Evolutionary conservation across 768 basidiomycete genomes (phyloP).

Genomic region (Panus rudis): DNA sequence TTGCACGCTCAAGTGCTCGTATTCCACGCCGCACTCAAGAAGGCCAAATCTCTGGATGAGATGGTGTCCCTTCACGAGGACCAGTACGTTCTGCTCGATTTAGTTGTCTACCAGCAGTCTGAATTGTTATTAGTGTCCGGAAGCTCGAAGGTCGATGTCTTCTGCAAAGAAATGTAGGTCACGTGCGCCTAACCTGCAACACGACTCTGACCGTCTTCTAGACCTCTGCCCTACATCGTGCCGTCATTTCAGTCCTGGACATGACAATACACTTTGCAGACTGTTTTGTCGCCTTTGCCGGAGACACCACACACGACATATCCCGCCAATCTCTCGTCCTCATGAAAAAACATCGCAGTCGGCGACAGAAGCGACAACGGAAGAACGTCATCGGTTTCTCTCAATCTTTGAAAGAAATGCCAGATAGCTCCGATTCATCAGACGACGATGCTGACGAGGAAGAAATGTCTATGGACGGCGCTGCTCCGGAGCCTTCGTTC

Average conservation of each 20-base stretch:
- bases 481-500: constrained; percentile 31
- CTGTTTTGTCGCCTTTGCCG: constrained; percentile 52
- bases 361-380: constrained; percentile 46
- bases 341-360: constrained; percentile 55
- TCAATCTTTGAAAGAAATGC: constrained; percentile 24
- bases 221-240: constrained; percentile 59
- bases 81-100: constrained; percentile 42
- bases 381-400: constrained; percentile 60
- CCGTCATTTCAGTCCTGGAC: constrained; percentile 65
- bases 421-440: constrained; percentile 32
- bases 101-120: not conserved
- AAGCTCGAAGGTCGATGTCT: constrained; percentile 58
- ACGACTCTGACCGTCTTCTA: constrained; percentile 21
- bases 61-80: constrained; percentile 64
- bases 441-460: constrained; percentile 35
- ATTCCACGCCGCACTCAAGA: constrained; percentile 50
- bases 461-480: too few species aligned
- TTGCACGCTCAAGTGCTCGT: constrained; percentile 53
- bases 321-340: constrained; percentile 40
- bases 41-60: constrained; percentile 64
- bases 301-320: constrained; percentile 54
- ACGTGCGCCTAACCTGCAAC: not conserved
- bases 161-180: constrained; percentile 50
- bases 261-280: constrained; percentile 67
- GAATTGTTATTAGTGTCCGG: constrained; percentile 39